Base-by-base conservation (phyloP, 805 yeast genomes). In the Lachancea kluyveri region DNA sequence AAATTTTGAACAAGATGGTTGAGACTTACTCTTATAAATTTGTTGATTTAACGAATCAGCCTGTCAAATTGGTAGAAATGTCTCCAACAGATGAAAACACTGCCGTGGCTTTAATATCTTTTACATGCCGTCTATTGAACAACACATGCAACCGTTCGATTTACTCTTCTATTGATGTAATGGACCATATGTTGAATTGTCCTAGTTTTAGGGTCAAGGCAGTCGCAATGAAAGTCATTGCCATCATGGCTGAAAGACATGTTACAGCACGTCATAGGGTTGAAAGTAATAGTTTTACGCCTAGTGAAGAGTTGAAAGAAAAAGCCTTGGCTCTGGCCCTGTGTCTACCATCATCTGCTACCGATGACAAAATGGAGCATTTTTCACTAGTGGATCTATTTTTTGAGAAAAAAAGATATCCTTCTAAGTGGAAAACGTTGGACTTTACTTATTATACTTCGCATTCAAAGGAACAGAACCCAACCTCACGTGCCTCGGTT, bases 101-200 rank as follows among this genome's bases (percentile, higher is more conserved):
- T 3, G 51, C 78, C 16, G 54, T 68, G 0, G 60, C 79, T 1
- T 63, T 85, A 26, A 59, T 84, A 29, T 62, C 68, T 5, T 85
- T 83, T 48, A 70, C 90, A 0, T 64, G 70, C 20, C 56, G 73
- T 30, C 58, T 88, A 19, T 59, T 88, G 26, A 82, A 79, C 24
- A 74, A 81, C 45, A 79, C 92, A 33, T 65, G 76, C 17, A 77
- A 79, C 45, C 67, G 84, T 39, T 69, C 71, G 30, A 65, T 83
- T 15, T 87, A 83, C 52, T 63, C 77, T n/a, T 77, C 86, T 13
- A 59, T 72, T 12, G 79, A 78, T 30, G 64, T 77, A 21, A 65
- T 87, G 34, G 73, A 67, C 37, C 62, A 64, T 25, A 57, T 87
- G 40, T 50, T 85, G 27, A 70, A 70, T 34, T 67, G 79, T 10